A percentile compares a stretch with the other conserved stretches of the same genome.
phyloP scores from a whole-genome alignment of 805 yeast species.

The Metschnikowia anglica region DNA sequence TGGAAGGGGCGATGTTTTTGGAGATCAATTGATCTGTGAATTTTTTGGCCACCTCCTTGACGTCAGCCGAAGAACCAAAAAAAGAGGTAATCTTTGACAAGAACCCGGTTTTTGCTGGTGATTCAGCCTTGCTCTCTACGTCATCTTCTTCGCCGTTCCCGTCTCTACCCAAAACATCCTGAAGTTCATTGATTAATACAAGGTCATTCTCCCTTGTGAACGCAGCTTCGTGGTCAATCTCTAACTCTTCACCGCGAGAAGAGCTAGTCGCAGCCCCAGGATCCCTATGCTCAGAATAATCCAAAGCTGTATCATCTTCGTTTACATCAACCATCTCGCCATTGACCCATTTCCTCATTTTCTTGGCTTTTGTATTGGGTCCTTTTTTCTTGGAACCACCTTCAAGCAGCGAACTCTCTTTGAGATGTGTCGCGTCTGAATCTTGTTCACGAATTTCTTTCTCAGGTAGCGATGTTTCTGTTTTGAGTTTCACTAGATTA shows the following conservation, averaged over 20 bases:
- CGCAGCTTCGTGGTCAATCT: constrained; percentile 29
- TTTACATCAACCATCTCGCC: constrained; percentile 35
- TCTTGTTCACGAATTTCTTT: neutral
- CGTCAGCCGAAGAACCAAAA: constrained; percentile 43
- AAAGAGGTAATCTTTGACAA: constrained; percentile 37
- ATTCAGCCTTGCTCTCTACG: neutral
- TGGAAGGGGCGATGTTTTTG: constrained; percentile 90
- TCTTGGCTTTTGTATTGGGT: constrained; percentile 17
- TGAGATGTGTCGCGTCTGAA: neutral
- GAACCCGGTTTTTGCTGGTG: constrained; percentile 23
- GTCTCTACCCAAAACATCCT: constrained; percentile 34
- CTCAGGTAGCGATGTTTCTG: constrained; percentile 6
- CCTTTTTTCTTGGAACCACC: constrained; percentile 13
- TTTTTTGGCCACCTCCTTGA: constrained; percentile 61
- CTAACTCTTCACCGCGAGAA: constrained; percentile 6
- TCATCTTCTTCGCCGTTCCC: constrained; percentile 31
- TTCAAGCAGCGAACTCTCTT: neutral
- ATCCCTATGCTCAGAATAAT: constrained; percentile 29
- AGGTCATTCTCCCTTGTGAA: constrained; percentile 39
- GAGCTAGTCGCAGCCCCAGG: neutral
- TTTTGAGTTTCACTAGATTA: constrained; percentile 35
- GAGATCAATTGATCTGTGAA: constrained; percentile 75
- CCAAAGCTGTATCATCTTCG: constrained; percentile 26
- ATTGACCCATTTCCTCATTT: constrained; percentile 46
- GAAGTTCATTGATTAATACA: constrained; percentile 41